Base-by-base conservation (phyloP, 75 land plant genomes). In the Chamaecyparis obtusa region DNA sequence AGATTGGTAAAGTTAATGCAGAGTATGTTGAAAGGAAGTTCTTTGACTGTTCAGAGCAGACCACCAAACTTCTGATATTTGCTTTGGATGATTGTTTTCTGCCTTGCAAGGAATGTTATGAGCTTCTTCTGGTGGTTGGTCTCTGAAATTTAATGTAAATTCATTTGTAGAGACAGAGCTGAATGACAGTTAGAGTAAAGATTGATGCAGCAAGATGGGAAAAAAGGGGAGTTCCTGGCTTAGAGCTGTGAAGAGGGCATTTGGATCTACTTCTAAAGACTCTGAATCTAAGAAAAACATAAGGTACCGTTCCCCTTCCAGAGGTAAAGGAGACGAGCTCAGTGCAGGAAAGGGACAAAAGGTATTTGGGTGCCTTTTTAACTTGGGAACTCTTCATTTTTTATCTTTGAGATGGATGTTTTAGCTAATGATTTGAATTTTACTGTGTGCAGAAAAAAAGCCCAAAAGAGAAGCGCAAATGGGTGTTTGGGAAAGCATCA, bases 171-270 rank as follows among this genome's bases (percentile, higher is more conserved):
- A 55, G 33, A 83, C 16, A 32, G 6, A 16, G 0, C n/a, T 51
- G n/a, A 0, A 14, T 11, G 84, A n/a, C 51, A 9, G 10, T 49
- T 51, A 17, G 16, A 55, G 51, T 39, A 33, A 36, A 33, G 17
- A 56, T 36, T 36, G 13, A 51, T n/a, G n/a, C n/a, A n/a, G n/a
- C n/a, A n/a, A n/a, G n/a, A n/a, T 90, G 91, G 92, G 91, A 49
- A 93, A 92, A 85, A 95, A 94, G 56, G 92, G 95, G 14, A 86
- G 88, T 55, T 94, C 95, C 27, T 97, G 99, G 99, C 87, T 97
- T 83, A 93, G 94, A 78, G 99, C 95, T 11, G 96, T 97, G 55
- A 97, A 95, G 74, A 93, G 96, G 86, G 99, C 95, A n/a, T 96
- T 97, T 87, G 90, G 99, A 86, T 97, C 97, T 78, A 94, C 95